Evolutionary conservation across 768 basidiomycete genomes (phyloP), one percentile per base, ranked within the genome.

Genomic region (Collybia sordida): DNA sequence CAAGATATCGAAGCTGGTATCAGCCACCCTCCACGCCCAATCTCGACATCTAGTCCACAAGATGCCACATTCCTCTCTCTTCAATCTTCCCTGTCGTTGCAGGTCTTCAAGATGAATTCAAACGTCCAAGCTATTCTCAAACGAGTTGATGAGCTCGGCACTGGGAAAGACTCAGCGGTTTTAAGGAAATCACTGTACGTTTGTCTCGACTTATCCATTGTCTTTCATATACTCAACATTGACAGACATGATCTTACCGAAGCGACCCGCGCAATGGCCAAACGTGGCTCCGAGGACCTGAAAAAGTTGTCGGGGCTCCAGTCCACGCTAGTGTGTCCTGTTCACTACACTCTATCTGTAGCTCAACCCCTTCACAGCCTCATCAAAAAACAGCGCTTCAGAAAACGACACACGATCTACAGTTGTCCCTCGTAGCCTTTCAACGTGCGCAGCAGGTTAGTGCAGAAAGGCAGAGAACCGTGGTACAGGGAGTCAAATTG

Each of bases 41-140:
- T 69, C 3, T 55, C 65, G 3, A 50, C 64, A 7, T 67, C 76
- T 6, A 74, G 70, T 56, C 76, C 79, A 21, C 77, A 90, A 63
- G 92, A 94, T 68, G 78, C 82, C 6, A 77, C 86, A 3, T 98
- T 96, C 66, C 71, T 78, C 8, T 76, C 74, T 25, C 72, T 95
- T 14, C 93, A 93, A 63, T 83, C 81, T 3, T 90, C 90, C 12
- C 69, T 93, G 52, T 88, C 88, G 1, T 78, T 98, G 5, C 95
- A 98, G 66, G 92, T 96, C 50, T 98, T 98, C 86, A 98, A 98
- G 81, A 93, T 98, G 74, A 95, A 96, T 61, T 83, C 91, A 51
- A 99, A 99, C 69, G 93, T 98, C 2, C 92, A 96, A 62, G 96
- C 91, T 14, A 95, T 99, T 42, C 68, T 93, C 59, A 92, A 91